Base-by-base conservation (phyloP, 1,139 yeast genomes). In the Kazachstania sp. region DNA sequence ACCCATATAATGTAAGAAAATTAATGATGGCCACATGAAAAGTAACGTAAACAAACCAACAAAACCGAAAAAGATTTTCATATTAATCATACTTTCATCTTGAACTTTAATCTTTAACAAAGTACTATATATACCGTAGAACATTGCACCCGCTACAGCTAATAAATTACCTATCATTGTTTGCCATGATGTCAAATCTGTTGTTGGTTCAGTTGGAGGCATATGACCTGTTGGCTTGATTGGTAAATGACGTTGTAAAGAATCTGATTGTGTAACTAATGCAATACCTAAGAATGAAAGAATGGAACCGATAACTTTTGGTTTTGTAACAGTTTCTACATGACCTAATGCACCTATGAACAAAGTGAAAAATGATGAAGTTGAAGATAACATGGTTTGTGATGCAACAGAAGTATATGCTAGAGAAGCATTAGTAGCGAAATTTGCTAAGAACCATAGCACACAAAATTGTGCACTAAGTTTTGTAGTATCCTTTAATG, bases 61-160 rank as follows among this genome's bases (percentile, higher is more conserved):
- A 66, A 86, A 90, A 2, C 97, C 98, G 61, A 92, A 88, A 60
- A 92, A 92, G 34, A 88, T 72, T 61, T 83, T 86, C 70, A 95
- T 86, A 64, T 92, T 83, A 48, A 92, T 73, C 44, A 83, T 71
- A 20, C 83, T 72, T 61, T 90, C 97, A 53, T 78, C 79, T 42
- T 77, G 75, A 15, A 88, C 86, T 56, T 76, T 78, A 56, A 77
- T 72, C 63, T 92, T 92, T 47, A 92, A 71, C 46, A 92, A 66
- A 6, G 95, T 87, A 20, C 97, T 86, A 68, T 92, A 92, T n/a
- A 87, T 69, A 29, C 97, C 97, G 61, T 92, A 92, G 38, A 90
- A 74, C 26, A 86, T 64, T 0, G 98, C 97, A 2, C 96, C 95
- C 0, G 77, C 64, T 15, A 92, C 71, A 0, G 97, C 97, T 51